Evolutionary conservation across 2,329 filamentous ascomycete genomes (phyloP).

Genomic region (Arthrobotrys sinensis): DNA sequence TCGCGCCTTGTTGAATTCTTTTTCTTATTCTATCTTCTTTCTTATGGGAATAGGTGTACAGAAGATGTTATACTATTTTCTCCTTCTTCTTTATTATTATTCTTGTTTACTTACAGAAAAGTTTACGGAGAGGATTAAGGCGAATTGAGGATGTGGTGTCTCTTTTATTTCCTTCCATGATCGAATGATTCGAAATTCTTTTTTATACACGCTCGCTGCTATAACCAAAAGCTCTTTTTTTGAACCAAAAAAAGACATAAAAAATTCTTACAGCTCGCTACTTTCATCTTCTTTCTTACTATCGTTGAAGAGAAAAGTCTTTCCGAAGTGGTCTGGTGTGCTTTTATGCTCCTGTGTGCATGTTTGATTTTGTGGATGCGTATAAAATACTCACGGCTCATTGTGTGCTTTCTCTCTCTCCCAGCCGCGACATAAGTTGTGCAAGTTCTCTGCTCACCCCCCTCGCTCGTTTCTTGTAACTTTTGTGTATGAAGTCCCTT

Average conservation of each 20-base stretch:
- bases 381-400: slow-evolving; percentile 17
- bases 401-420: neutral
- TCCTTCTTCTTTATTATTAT: neutral
- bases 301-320: slow-evolving; percentile 59
- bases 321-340: slow-evolving; percentile 12
- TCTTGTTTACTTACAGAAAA: slow-evolving; percentile 49
- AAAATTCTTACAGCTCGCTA: slow-evolving; percentile 54
- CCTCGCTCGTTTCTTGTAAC: neutral
- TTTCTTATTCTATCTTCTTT: slow-evolving; percentile 31
- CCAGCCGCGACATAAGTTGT: neutral
- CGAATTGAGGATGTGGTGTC: slow-evolving; percentile 26
- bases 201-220: slow-evolving; percentile 37
- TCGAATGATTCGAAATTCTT: slow-evolving; percentile 28
- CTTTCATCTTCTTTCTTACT: slow-evolving; percentile 39
- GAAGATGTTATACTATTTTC: slow-evolving; percentile 61
- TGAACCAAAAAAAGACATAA: slow-evolving; percentile 33
- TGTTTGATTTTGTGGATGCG: slow-evolving; percentile 15
- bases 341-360: slow-evolving; percentile 5
- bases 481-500: slow-evolving; percentile 17
- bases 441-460: neutral
- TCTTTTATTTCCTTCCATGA: slow-evolving; percentile 23
- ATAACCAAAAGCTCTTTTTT: slow-evolving; percentile 32
- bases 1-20: slow-evolving; percentile 52
- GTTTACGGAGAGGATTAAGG: slow-evolving; percentile 42
- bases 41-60: slow-evolving; percentile 57